Conservation (phyloP, 345 rosid species). For the Lagerstroemia speciosa region DNA sequence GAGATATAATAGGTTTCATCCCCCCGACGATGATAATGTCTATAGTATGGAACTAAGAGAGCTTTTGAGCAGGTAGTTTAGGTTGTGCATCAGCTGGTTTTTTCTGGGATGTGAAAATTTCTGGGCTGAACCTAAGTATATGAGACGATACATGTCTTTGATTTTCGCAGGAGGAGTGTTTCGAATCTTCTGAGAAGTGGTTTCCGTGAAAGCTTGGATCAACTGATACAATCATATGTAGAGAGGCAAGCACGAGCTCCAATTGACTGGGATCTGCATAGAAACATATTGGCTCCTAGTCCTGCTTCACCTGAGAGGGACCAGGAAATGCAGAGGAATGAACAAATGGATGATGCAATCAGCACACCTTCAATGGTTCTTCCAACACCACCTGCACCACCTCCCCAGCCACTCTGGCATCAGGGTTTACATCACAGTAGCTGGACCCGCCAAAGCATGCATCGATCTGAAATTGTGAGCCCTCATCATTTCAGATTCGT, state of each 20-base stretch:
- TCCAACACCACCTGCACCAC: constrained; percentile 80
- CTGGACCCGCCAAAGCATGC: constrained; percentile 89
- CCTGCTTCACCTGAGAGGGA: constrained; percentile 52
- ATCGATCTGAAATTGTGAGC: constrained; percentile 86
- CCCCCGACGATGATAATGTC: constrained; percentile 87
- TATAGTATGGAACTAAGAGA: constrained; percentile 97
- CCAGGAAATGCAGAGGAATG: constrained; percentile 61
- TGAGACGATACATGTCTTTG: background rate
- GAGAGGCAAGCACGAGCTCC: constrained; percentile 86
- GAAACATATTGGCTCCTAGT: constrained; percentile 55
- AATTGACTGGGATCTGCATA: constrained; percentile 84
- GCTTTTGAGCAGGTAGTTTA: constrained; percentile 77
- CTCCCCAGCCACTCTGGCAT: constrained; percentile 94
- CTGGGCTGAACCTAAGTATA: background rate
- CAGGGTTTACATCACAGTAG: constrained; percentile 73
- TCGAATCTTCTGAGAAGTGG: constrained; percentile 96
- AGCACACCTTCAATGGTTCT: constrained; percentile 59
- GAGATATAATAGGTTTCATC: constrained; percentile 86
- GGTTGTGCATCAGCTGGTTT: constrained; percentile 1
- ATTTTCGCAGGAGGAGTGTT: constrained; percentile 71
- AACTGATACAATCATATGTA: constrained; percentile 84
- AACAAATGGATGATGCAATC: constrained; percentile 38
- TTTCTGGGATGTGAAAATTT: background rate
- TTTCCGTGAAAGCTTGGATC: constrained; percentile 98
- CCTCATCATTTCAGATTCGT: constrained; percentile 4